Conservation (phyloP, 495 filamentous ascomycete genomes). For the Penicillium argentinense region DNA sequence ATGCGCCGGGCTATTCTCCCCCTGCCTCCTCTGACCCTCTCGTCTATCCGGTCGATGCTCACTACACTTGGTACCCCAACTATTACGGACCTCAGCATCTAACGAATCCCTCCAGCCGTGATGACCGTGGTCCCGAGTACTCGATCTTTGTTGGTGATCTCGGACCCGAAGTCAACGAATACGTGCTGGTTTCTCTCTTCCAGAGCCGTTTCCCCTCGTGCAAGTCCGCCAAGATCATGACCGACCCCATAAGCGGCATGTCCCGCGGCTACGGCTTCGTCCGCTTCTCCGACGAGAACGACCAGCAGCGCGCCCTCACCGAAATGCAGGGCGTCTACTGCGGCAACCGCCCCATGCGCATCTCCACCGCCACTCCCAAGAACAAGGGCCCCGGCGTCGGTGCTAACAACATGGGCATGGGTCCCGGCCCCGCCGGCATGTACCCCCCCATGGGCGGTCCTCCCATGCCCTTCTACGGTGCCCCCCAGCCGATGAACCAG, state of each 20-base stretch:
- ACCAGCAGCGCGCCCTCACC: slow-evolving; percentile 90
- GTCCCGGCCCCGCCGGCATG: slow-evolving; percentile 45
- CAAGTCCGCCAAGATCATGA: slow-evolving; percentile 99
- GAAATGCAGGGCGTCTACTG: slow-evolving; percentile 99
- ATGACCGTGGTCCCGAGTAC: slow-evolving; percentile 94
- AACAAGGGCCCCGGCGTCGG: slow-evolving; percentile 73
- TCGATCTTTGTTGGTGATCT: slow-evolving; percentile 98
- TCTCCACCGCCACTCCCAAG: slow-evolving; percentile 97
- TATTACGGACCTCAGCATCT: neutral
- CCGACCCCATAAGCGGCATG: slow-evolving; percentile 95
- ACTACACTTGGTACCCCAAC: too few species aligned
- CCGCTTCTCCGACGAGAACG: slow-evolving; percentile 88
- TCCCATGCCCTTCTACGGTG: slow-evolving; percentile 78
- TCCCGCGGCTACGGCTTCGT: slow-evolving; percentile 98
- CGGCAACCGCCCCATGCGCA: slow-evolving; percentile 97
- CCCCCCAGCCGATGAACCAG: slow-evolving; percentile 97
- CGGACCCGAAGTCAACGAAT: slow-evolving; percentile 98
- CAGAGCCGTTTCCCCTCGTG: slow-evolving; percentile 93
- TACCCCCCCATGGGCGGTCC: slow-evolving; percentile 73
- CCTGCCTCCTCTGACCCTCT: too few species aligned
- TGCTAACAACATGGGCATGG: slow-evolving; percentile 54
- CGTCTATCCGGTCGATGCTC: too few species aligned
- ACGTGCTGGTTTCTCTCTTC: slow-evolving; percentile 94
- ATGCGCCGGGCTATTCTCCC: too few species aligned
- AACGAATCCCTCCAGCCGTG: slow-evolving; percentile 54